Percentiles rank a stretch among this genome's conserved stretches.
phyloP scores from a whole-genome alignment of 148 eudicot genomes.

The Rhododendron henanense region DNA sequence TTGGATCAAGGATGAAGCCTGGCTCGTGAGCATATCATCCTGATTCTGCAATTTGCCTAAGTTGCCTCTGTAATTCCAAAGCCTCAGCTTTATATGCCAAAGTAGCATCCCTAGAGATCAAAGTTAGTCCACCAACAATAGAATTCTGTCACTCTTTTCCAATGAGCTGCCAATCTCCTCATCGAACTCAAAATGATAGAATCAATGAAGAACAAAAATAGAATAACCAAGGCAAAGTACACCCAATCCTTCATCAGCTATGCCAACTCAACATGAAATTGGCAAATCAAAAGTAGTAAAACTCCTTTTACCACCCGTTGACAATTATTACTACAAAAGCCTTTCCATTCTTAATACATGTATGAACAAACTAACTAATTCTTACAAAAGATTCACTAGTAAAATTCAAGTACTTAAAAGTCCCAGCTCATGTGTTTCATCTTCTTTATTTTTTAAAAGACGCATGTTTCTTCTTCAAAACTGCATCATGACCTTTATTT shows the following conservation, averaged over 20 bases:
- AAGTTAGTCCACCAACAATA: constrained; percentile 17
- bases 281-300: not conserved
- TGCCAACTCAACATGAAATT: not conserved
- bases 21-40: constrained; percentile 83
- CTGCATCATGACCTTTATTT: too few relatives aligned
- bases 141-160: not conserved
- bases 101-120: constrained; percentile 68
- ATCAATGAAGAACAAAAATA: not conserved
- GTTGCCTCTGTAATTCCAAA: constrained; percentile 77
- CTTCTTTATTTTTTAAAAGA: not conserved
- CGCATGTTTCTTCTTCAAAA: too few relatives aligned
- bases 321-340: not conserved
- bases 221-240: too few relatives aligned
- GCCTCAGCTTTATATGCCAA: constrained; percentile 76
- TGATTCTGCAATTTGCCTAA: constrained; percentile 74
- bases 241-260: too few relatives aligned
- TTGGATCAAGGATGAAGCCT: constrained; percentile 83
- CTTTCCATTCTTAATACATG: not conserved
- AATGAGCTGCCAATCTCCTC: too few relatives aligned
- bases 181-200: not conserved
- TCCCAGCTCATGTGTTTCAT: not conserved
- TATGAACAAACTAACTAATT: not conserved
- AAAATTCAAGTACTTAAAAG: not conserved
- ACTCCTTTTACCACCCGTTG: not conserved
- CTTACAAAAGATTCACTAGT: too few relatives aligned